Conservation (phyloP, 164 flowering plant species). For the Berberis thunbergii region DNA sequence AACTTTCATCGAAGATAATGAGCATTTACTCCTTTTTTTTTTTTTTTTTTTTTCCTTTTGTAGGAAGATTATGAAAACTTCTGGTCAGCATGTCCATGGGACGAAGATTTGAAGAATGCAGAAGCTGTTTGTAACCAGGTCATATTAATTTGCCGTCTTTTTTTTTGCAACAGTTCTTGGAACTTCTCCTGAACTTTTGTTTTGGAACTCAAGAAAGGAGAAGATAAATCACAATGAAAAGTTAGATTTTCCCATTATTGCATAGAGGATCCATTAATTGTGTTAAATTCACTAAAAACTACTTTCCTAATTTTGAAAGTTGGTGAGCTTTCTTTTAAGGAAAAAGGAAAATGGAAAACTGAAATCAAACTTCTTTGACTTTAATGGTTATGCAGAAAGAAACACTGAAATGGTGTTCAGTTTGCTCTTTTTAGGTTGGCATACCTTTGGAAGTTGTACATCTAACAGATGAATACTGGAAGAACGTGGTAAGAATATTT, state of each 20-base stretch:
- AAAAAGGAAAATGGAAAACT: neutral
- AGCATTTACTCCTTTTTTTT: neutral
- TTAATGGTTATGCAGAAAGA: neutral
- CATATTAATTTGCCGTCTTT: neutral
- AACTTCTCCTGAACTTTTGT: too few relatives aligned
- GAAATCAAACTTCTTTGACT: neutral
- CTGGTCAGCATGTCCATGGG: conserved; percentile 98
- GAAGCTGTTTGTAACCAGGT: conserved; percentile 89
- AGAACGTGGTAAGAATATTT: conserved; percentile 59
- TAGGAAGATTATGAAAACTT: conserved; percentile 94
- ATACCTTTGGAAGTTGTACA: conserved; percentile 92
- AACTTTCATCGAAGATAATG: too few relatives aligned
- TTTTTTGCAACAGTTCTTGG: too few relatives aligned
- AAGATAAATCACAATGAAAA: too few relatives aligned
- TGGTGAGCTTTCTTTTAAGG: too few relatives aligned
- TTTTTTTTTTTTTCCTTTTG: conserved; percentile 10
- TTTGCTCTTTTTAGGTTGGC: conserved; percentile 41
- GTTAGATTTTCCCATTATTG: too few relatives aligned
- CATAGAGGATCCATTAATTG: neutral
- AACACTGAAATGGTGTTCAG: neutral
- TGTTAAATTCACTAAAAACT: too few relatives aligned
- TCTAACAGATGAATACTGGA: conserved; percentile 92
- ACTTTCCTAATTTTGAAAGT: neutral
- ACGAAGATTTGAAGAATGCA: conserved; percentile 86
- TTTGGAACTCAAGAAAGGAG: too few relatives aligned